Conservation (phyloP, 2,329 filamentous ascomycete genomes). For the Alternaria novae-zelandiae region DNA sequence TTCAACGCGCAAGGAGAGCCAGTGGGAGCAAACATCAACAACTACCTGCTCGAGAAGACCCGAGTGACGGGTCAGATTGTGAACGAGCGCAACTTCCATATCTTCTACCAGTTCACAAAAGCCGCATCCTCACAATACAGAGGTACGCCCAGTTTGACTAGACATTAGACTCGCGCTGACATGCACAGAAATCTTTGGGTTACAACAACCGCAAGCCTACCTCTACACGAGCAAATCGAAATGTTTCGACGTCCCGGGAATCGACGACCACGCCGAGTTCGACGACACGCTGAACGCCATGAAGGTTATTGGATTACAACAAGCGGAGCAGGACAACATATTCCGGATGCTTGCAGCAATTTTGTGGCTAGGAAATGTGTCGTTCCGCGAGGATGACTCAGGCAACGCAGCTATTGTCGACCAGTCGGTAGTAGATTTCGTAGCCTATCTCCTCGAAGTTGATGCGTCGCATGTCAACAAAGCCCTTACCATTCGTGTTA, state of each 20-base stretch:
- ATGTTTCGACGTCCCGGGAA: conserved; percentile 91
- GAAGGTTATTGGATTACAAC: conserved; percentile 87
- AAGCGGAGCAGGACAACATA: conserved; percentile 91
- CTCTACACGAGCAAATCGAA: conserved; percentile 92
- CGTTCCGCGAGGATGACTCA: conserved; percentile 86
- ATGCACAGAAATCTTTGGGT: conserved; percentile 73
- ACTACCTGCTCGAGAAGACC: conserved; percentile 95
- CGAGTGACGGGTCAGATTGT: conserved; percentile 92
- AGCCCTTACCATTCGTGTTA: conserved; percentile 85
- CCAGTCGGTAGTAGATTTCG: conserved; percentile 89
- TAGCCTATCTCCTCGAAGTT: conserved; percentile 92
- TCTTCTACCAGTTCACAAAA: conserved; percentile 99
- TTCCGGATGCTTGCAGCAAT: conserved; percentile 94
- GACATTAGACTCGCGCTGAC: conserved; percentile 16
- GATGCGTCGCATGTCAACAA: conserved; percentile 80
- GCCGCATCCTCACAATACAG: conserved; percentile 86
- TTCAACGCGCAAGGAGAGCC: conserved; percentile 93
- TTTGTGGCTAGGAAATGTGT: conserved; percentile 93
- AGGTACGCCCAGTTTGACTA: conserved; percentile 46
- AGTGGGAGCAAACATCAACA: conserved; percentile 95
- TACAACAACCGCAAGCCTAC: conserved; percentile 92
- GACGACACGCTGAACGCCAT: conserved; percentile 92
- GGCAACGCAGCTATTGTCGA: conserved; percentile 88
- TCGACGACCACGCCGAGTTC: conserved; percentile 90
- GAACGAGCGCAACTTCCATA: conserved; percentile 98